Evolutionary conservation across 1,284 basidiomycete species (phyloP).

Genomic region (Rugosomyces carneus): DNA sequence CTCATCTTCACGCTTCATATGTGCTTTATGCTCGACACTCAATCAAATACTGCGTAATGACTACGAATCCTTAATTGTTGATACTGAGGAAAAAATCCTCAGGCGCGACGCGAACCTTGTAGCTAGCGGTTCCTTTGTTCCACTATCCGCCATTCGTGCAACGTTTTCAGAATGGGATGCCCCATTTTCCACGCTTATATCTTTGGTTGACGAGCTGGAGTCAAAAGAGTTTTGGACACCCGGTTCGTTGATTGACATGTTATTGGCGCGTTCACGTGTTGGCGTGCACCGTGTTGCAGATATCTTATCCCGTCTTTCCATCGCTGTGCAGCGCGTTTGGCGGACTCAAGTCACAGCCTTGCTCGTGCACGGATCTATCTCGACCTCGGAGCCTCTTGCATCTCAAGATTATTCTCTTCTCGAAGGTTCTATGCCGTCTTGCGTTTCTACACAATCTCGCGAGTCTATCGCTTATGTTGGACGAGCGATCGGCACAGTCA

Average conservation of each 20-base stretch:
- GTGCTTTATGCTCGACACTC: slow-evolving; percentile 68
- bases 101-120: slow-evolving; percentile 67
- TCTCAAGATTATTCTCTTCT: slow-evolving; percentile 49
- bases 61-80: slow-evolving; percentile 75
- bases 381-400: slow-evolving; percentile 50
- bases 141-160: slow-evolving; percentile 74
- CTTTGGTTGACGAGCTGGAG: slow-evolving; percentile 58
- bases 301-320: slow-evolving; percentile 61
- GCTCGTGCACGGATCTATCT: slow-evolving; percentile 69
- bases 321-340: slow-evolving; percentile 77
- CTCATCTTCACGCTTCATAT: slow-evolving; percentile 70
- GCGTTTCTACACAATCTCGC: slow-evolving; percentile 61
- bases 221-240: slow-evolving; percentile 54
- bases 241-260: slow-evolving; percentile 72
- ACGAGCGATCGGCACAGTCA: slow-evolving; percentile 79
- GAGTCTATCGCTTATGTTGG: slow-evolving; percentile 86
- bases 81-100: slow-evolving; percentile 76
- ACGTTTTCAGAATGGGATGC: slow-evolving; percentile 82
- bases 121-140: slow-evolving; percentile 71
- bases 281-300: slow-evolving; percentile 70
- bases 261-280: slow-evolving; percentile 63
- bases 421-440: slow-evolving; percentile 66
- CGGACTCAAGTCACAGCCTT: slow-evolving; percentile 72
- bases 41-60: slow-evolving; percentile 68
- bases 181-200: slow-evolving; percentile 63